Evolutionary conservation across 129 eudicot species (phyloP), one percentile per base, ranked within the genome.

Genomic region (Arctium minus): DNA sequence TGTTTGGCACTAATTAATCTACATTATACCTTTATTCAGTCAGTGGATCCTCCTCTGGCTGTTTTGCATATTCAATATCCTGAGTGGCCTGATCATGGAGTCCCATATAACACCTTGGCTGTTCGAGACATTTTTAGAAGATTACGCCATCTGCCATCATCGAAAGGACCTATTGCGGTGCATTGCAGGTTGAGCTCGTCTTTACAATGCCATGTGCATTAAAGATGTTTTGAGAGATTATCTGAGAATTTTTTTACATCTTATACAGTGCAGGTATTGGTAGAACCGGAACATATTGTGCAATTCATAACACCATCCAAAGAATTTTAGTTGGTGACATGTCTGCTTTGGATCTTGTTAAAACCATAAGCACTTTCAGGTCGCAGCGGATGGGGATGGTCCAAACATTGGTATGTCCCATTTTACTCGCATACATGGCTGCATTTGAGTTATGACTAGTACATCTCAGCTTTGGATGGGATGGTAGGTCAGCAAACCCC

Each of bases 1-100:
- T 12, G 4, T 29, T 65, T 40, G 35, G 38, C 68, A 30, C 74
- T 70, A 53, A 78, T 17, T 5, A 68, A 6, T 53, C 76, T 65
- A 35, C 29, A 17, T 70, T 68, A 11, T 60, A 60, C 29, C 68
- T n/a, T 22, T 60, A 60, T 88, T 89, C 94, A 93, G 98, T 90
- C 93, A 48, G 88, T 90, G 81, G 92, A 87, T 80, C 94, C 91
- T 64, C 96, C 97, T 36, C 79, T 90, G 68, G 81, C 90, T 82
- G 92, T 96, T 86, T 86, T 96, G 79, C 99, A 96, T 74, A 86
- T 96, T 72, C 96, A 91, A 36, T 91, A 93, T 88, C 98, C 97
- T 46, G 99, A 93, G 75, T 96, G 99, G 99, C 99, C 99, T 48
- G 99, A 96, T 88, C 94, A 90, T 64, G 99, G 99, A 81, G 99